A percentile compares a stretch with the other conserved stretches of the same genome.
Evolutionary conservation across 768 basidiomycete species (phyloP).

Genomic region (Boletus rufocinnamomeus): DNA sequence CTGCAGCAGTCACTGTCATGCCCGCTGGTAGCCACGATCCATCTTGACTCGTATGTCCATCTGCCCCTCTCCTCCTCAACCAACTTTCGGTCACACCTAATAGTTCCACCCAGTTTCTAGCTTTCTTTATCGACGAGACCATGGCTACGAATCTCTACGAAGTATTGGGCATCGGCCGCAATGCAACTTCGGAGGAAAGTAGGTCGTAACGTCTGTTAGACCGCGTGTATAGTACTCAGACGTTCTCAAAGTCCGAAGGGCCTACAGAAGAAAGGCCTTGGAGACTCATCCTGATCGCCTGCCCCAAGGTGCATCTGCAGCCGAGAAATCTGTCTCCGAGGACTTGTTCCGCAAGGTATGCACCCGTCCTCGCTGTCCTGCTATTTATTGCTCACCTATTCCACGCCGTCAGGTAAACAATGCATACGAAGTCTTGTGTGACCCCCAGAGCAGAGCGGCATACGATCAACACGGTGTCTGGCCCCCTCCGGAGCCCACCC

Average conservation of each 20-base stretch:
- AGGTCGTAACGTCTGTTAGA: slow-evolving; percentile 27
- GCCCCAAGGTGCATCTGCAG: slow-evolving; percentile 52
- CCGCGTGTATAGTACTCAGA: slow-evolving; percentile 6
- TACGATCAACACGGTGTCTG: slow-evolving; percentile 76
- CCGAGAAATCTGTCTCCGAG: slow-evolving; percentile 60
- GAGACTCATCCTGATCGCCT: slow-evolving; percentile 78
- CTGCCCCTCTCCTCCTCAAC: not conserved
- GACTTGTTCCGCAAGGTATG: slow-evolving; percentile 53
- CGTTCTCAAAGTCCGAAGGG: slow-evolving; percentile 59
- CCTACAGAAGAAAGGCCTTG: slow-evolving; percentile 73
- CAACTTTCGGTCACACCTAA: not conserved
- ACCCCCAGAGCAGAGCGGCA: slow-evolving; percentile 58
- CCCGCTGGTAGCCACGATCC: not conserved
- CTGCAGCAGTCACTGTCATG: not conserved
- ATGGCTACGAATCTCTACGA: slow-evolving; percentile 71
- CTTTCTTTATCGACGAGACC: slow-evolving; percentile 3
- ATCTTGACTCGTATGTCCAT: not conserved
- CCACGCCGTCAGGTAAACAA: slow-evolving; percentile 57
- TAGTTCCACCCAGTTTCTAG: not conserved
- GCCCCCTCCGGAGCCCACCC: slow-evolving; percentile 56
- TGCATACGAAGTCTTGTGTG: slow-evolving; percentile 73
- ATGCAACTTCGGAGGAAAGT: slow-evolving; percentile 69
- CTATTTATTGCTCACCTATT: not conserved
- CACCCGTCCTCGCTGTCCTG: not conserved
- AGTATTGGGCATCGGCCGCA: slow-evolving; percentile 50